phyloP scores from a whole-genome alignment of 2,329 filamentous ascomycete species.

The Falciphora oryzae region DNA sequence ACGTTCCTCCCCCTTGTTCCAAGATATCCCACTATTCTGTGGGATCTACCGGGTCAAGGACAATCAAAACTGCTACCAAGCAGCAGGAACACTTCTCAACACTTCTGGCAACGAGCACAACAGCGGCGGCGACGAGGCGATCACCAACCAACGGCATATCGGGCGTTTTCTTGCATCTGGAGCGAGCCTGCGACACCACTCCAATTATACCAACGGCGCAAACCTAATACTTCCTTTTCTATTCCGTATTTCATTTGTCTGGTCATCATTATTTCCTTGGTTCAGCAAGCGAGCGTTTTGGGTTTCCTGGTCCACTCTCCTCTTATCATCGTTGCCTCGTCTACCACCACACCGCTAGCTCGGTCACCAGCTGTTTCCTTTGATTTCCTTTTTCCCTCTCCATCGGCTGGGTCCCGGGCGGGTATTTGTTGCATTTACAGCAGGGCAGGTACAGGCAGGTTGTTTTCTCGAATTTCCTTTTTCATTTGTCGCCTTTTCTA shows the following conservation, averaged over 20 bases:
- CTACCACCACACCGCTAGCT: conserved; percentile 41
- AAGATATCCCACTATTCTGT: background rate
- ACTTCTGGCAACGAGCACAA: conserved; percentile 6
- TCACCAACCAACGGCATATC: conserved; percentile 11
- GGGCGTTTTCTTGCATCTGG: conserved; percentile 37
- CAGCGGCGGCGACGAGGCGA: conserved; percentile 7
- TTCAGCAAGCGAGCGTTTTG: conserved; percentile 36
- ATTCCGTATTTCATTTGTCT: conserved; percentile 21
- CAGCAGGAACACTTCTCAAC: background rate
- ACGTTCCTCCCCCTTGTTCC: background rate
- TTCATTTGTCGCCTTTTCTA: conserved; percentile 21
- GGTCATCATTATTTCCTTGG: conserved; percentile 20
- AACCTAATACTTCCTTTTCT: conserved; percentile 23
- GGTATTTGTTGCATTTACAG: conserved; percentile 49
- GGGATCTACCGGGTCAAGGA: too few relatives aligned
- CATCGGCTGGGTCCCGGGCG: conserved; percentile 49
- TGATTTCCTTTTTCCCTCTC: conserved; percentile 30
- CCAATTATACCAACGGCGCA: conserved; percentile 21
- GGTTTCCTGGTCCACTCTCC: conserved; percentile 33
- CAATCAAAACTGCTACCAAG: background rate
- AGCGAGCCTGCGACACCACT: conserved; percentile 22
- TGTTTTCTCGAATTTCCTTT: conserved; percentile 27
- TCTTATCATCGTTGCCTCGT: conserved; percentile 18
- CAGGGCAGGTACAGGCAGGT: conserved; percentile 45
- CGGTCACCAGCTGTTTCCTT: conserved; percentile 32